Percentiles rank a stretch among this genome's conserved stretches.
Conservation (phyloP, 495 filamentous ascomycete genomes). For the Astrocystis sublimbata region DNA sequence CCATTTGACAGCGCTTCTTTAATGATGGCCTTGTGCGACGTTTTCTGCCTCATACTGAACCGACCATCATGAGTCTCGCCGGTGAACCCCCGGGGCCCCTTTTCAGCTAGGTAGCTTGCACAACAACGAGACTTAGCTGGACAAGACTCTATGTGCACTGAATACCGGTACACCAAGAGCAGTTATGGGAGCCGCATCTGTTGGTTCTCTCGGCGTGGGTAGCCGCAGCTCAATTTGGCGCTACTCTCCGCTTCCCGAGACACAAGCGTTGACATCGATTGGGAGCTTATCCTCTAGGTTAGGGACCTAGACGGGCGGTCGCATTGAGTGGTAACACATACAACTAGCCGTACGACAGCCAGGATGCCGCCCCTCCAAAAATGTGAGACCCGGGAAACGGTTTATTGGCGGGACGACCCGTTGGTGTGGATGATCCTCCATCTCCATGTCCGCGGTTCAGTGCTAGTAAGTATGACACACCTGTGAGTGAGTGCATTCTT, state of each 20-base stretch:
- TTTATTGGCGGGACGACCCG: slow-evolving; percentile 23
- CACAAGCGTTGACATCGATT: slow-evolving; percentile 3
- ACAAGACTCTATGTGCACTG: background rate
- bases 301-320: slow-evolving; percentile 14
- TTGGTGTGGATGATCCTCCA: slow-evolving; percentile 21
- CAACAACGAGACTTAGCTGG: background rate
- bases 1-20: background rate
- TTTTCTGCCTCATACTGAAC: background rate
- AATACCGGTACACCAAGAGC: background rate
- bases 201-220: background rate
- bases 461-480: background rate
- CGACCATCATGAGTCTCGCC: background rate
- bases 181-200: background rate
- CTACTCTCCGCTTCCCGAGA: background rate
- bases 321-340: slow-evolving; percentile 14
- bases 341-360: slow-evolving; percentile 8
- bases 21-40: background rate
- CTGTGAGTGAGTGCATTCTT: background rate
- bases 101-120: background rate
- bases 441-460: background rate
- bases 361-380: slow-evolving; percentile 8
- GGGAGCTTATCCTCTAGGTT: background rate
- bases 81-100: background rate
- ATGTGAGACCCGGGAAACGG: slow-evolving; percentile 17
- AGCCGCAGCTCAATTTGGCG: background rate